phyloP scores from a whole-genome alignment of 495 filamentous ascomycete species.

The Penicillium soppii region DNA sequence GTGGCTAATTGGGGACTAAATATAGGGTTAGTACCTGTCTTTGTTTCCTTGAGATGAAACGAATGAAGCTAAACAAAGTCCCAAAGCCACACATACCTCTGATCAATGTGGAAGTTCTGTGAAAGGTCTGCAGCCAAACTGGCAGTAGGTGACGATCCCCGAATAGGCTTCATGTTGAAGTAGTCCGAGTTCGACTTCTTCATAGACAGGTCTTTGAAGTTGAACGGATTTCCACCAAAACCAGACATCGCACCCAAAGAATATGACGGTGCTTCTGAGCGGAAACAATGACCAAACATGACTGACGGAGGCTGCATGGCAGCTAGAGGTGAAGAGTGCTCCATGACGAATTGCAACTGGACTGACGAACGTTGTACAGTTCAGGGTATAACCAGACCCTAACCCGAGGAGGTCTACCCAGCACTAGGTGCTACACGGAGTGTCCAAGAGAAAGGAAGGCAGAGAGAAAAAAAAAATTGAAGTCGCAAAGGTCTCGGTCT shows the following conservation, averaged over 20 bases:
- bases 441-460: too few species aligned
- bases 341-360: conserved; percentile 55
- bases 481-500: conserved; percentile 1
- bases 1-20: conserved; percentile 86
- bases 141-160: conserved; percentile 85
- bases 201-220: conserved; percentile 73
- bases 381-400: neutral
- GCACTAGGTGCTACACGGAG: conserved; percentile 9
- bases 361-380: conserved; percentile 11
- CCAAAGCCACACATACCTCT: conserved; percentile 71
- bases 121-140: conserved; percentile 91
- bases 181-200: conserved; percentile 60
- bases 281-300: conserved; percentile 54
- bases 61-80: neutral
- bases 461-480: conserved; percentile 3
- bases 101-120: conserved; percentile 93
- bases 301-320: conserved; percentile 84
- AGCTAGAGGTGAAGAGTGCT: conserved; percentile 90
- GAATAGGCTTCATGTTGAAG: conserved; percentile 76
- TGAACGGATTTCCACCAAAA: conserved; percentile 64
- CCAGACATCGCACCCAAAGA: conserved; percentile 44
- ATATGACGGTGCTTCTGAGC: conserved; percentile 52
- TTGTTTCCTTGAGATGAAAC: conserved; percentile 10
- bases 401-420: conserved; percentile 1
- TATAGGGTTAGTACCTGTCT: conserved; percentile 29